Conservation (phyloP, 2,329 filamentous ascomycete genomes). For the Aureobasidium leucospermi region DNA sequence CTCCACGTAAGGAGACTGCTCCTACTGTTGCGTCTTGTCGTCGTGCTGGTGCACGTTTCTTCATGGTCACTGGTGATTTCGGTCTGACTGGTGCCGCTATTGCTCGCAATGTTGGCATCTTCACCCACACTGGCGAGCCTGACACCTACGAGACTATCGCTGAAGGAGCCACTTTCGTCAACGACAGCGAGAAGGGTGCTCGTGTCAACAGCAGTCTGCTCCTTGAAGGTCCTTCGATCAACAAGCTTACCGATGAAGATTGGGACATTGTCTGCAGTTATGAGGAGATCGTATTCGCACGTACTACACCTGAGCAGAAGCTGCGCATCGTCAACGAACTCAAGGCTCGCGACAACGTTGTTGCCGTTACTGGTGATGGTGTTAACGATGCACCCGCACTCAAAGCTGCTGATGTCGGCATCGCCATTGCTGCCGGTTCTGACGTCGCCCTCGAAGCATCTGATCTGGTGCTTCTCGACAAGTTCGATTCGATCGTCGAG, state of each 20-base stretch:
- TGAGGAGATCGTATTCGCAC: conserved; percentile 43
- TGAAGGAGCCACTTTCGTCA: conserved; percentile 6
- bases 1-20: conserved; percentile 31
- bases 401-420: conserved; percentile 39
- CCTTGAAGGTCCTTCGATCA: conserved; percentile 19
- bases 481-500: conserved; percentile 74
- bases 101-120: conserved; percentile 36
- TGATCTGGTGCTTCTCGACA: conserved; percentile 74
- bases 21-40: conserved; percentile 30
- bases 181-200: conserved; percentile 3
- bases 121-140: conserved; percentile 22
- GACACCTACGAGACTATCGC: conserved; percentile 24
- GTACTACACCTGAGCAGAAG: conserved; percentile 38
- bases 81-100: conserved; percentile 35
- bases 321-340: conserved; percentile 36
- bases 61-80: conserved; percentile 39
- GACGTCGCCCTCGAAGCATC: conserved; percentile 49
- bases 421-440: conserved; percentile 28
- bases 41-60: conserved; percentile 33
- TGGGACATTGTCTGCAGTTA: conserved; percentile 44
- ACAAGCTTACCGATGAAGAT: conserved; percentile 27
- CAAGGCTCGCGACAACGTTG: conserved; percentile 31
- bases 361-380: conserved; percentile 37
- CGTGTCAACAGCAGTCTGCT: conserved; percentile 15
- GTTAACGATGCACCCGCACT: conserved; percentile 41